Evolutionary conservation across 2,329 filamentous ascomycete genomes (phyloP).

Genomic region (Emergomyces pasteurianus): DNA sequence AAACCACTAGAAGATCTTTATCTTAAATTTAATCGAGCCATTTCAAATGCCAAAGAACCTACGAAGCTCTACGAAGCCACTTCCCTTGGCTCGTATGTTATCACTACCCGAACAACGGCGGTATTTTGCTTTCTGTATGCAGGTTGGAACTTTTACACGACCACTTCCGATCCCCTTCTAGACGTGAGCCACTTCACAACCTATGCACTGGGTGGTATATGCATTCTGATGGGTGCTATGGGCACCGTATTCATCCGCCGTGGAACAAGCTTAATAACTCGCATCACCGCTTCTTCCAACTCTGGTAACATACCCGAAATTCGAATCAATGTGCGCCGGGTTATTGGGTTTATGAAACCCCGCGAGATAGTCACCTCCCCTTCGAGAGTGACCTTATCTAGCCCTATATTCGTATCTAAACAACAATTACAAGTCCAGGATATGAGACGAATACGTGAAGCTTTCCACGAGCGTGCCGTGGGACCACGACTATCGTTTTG

Average conservation of each 20-base stretch:
- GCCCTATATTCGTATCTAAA: slow-evolving; percentile 20
- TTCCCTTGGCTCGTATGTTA: slow-evolving; percentile 51
- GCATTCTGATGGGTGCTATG: slow-evolving; percentile 47
- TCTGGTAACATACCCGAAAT: slow-evolving; percentile 20
- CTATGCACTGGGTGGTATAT: slow-evolving; percentile 45
- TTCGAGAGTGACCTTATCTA: slow-evolving; percentile 24
- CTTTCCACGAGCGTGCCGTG: slow-evolving; percentile 6
- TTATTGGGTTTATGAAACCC: slow-evolving; percentile 28
- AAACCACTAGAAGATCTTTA: slow-evolving; percentile 2
- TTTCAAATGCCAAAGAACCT: slow-evolving; percentile 44
- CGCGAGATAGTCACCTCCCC: slow-evolving; percentile 17
- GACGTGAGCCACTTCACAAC: slow-evolving; percentile 47
- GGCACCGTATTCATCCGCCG: slow-evolving; percentile 49
- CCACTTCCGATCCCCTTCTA: slow-evolving; percentile 39
- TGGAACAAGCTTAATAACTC: slow-evolving; percentile 46
- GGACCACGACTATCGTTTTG: slow-evolving; percentile 19
- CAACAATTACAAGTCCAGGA: slow-evolving; percentile 4
- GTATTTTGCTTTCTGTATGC: slow-evolving; percentile 43
- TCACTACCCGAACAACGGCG: slow-evolving; percentile 47
- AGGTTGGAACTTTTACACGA: slow-evolving; percentile 39
- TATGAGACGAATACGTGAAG: slow-evolving; percentile 12
- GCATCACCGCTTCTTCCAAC: slow-evolving; percentile 41
- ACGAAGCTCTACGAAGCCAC: slow-evolving; percentile 54
- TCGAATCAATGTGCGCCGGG: slow-evolving; percentile 24
- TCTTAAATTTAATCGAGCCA: slow-evolving; percentile 17